Conservation (phyloP, 148 eudicot genomes). For the Vaccinium corymbosum region DNA sequence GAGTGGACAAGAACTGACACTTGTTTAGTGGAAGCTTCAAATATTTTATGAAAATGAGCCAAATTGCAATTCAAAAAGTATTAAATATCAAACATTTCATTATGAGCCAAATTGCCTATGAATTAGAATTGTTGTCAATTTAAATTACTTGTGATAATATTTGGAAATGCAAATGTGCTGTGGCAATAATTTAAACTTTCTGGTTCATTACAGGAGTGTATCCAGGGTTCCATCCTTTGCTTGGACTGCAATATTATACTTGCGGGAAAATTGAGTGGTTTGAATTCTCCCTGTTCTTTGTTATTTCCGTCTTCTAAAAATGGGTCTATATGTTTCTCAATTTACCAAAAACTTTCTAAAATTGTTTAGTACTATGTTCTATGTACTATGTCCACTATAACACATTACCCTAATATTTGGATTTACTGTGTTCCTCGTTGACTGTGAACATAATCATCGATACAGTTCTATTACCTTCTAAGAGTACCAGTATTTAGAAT, state of each 20-base stretch:
- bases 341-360: neutral
- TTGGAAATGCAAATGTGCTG: neutral
- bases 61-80: neutral
- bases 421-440: neutral
- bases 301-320: neutral
- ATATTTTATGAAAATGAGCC: neutral
- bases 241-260: constrained; percentile 86
- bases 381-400: neutral
- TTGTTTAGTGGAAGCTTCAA: neutral
- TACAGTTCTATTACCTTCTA: neutral
- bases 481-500: neutral
- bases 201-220: constrained; percentile 58
- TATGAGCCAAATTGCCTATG: neutral
- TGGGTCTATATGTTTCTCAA: neutral
- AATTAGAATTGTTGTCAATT: neutral
- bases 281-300: constrained; percentile 19
- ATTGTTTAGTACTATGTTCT: neutral
- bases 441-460: neutral
- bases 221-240: constrained; percentile 75
- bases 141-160: neutral
- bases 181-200: neutral
- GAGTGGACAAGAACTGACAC: neutral
- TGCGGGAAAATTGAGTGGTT: constrained; percentile 94
- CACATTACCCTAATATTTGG: neutral
- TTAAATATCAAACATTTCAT: neutral